phyloP scores from a whole-genome alignment of 305 asterid species.

The Petunia hybrid region DNA sequence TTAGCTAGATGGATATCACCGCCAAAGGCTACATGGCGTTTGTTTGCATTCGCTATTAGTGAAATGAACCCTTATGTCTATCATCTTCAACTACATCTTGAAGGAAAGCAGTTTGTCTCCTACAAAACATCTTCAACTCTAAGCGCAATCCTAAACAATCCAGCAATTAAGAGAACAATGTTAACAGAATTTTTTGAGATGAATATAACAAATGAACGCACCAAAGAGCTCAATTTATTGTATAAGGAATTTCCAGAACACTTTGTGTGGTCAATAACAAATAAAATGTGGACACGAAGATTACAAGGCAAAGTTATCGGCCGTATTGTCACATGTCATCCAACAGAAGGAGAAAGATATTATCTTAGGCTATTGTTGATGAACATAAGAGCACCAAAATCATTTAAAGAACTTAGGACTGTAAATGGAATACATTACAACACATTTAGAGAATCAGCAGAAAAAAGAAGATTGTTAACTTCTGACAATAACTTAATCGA shows the following conservation, averaged over 20 bases:
- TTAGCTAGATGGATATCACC: conserved; percentile 27
- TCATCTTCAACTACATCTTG: conserved; percentile 1
- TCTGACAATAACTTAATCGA: not conserved
- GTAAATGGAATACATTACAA: not conserved
- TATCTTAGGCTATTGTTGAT: conserved; percentile 18
- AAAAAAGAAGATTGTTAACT: conserved; percentile 11
- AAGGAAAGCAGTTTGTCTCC: not conserved
- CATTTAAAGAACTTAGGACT: conserved; percentile 21
- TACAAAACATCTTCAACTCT: not conserved
- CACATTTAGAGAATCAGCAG: conserved; percentile 21
- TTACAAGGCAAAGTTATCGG: not conserved
- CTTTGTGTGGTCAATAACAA: not conserved
- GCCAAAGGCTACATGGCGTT: conserved; percentile 15
- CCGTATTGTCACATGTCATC: not conserved
- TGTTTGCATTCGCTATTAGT: not conserved
- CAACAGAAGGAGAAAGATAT: not conserved
- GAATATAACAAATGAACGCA: not conserved
- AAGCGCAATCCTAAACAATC: not conserved
- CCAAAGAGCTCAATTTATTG: not conserved
- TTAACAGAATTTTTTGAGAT: not conserved
- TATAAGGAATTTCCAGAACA: conserved; percentile 1
- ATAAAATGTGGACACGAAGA: not conserved
- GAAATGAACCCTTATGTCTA: not conserved
- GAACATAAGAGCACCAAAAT: conserved; percentile 25
- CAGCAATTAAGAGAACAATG: not conserved